A percentile compares a stretch with the other conserved stretches of the same genome.
Conservation (phyloP, 73 alveolate genomes). For the Halteria grandinella region DNA sequence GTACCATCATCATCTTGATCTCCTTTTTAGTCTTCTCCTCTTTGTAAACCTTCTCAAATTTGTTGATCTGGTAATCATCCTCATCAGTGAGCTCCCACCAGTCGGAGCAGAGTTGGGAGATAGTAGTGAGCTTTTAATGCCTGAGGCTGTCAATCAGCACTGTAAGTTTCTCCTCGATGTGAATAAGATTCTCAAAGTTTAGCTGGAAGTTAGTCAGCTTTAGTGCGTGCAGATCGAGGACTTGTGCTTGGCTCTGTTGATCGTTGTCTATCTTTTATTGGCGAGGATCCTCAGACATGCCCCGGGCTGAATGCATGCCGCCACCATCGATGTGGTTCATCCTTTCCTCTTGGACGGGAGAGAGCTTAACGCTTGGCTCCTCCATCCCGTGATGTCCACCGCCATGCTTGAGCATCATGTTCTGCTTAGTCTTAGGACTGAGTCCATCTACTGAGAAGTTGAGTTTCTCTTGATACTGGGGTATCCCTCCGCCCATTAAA, state of each 20-base stretch:
- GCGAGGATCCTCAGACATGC: too few relatives aligned
- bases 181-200: conserved; percentile 34
- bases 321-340: too few relatives aligned
- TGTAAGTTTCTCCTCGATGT: conserved; percentile 41
- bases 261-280: too few relatives aligned
- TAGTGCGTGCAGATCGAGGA: too few relatives aligned
- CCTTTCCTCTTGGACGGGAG: too few relatives aligned
- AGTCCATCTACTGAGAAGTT: conserved; percentile 33
- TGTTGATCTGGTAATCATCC: conserved; percentile 39
- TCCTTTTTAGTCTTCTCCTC: conserved; percentile 55
- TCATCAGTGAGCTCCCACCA: conserved; percentile 64
- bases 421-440: too few relatives aligned
- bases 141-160: conserved; percentile 11
- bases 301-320: too few relatives aligned
- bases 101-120: conserved; percentile 54
- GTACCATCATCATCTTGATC: conserved; percentile 12
- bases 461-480: conserved; percentile 31
- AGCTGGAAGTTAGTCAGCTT: conserved; percentile 20
- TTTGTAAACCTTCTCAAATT: conserved; percentile 43
- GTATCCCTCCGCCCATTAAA: not conserved
- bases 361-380: too few relatives aligned
- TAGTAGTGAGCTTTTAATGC: conserved; percentile 1
- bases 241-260: too few relatives aligned
- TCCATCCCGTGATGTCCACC: too few relatives aligned
- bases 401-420: too few relatives aligned